Evolutionary conservation across 352 stramenopile genomes (phyloP).

Genomic region (Globisporangium nagaii): DNA sequence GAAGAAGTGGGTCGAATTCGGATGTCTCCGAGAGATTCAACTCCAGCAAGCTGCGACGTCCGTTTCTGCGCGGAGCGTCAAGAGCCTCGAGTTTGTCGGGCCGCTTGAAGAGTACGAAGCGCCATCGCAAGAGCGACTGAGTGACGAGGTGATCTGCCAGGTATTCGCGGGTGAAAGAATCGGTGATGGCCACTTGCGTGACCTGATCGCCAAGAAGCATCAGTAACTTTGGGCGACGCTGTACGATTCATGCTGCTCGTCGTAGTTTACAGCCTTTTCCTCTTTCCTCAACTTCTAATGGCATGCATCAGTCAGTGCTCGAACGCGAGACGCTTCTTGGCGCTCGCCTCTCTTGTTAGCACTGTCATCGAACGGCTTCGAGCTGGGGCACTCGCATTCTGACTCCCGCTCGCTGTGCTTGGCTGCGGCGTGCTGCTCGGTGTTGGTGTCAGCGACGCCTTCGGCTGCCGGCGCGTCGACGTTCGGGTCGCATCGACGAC

Average conservation of each 20-base stretch:
- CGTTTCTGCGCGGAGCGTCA: background rate
- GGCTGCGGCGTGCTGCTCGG: constrained; percentile 12
- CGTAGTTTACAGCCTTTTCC: background rate
- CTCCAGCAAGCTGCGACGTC: constrained; percentile 2
- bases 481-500: constrained; percentile 28
- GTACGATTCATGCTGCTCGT: too few species aligned
- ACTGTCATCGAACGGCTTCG: constrained; percentile 34
- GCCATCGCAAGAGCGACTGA: constrained; percentile 5
- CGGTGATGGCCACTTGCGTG: background rate
- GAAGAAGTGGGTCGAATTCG: constrained; percentile 63
- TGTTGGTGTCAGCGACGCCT: constrained; percentile 22
- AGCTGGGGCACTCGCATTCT: constrained; percentile 15
- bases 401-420: constrained; percentile 8
- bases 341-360: constrained; percentile 17
- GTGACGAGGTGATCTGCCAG: constrained; percentile 18
- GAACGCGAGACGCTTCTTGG: constrained; percentile 25
- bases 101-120: constrained; percentile 23
- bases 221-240: too few species aligned
- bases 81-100: constrained; percentile 16
- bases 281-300: background rate
- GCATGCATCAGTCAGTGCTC: constrained; percentile 17
- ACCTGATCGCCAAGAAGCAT: too few species aligned
- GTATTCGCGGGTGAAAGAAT: constrained; percentile 2
- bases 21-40: constrained; percentile 26
- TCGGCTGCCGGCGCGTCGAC: constrained; percentile 28